These are phyloP conservation scores for Entomortierella chlamydospora DNA, from an alignment of 192 early-diverging fungal species.

Conservation along the genomic window DNA sequence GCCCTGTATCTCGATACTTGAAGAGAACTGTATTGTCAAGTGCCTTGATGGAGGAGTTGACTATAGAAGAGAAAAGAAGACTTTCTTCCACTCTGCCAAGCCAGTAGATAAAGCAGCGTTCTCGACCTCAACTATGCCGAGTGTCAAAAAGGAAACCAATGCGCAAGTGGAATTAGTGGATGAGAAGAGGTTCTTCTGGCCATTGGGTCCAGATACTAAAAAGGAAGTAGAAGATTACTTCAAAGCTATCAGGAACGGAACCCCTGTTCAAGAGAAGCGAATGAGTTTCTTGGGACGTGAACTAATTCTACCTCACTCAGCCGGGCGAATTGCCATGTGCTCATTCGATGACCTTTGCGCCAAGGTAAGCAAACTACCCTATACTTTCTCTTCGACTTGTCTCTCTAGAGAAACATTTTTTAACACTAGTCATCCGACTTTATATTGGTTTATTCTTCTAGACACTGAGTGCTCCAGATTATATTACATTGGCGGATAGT, in stretches of 20 bases:
- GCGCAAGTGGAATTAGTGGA: slow-evolving; percentile 57
- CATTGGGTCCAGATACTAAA: slow-evolving; percentile 64
- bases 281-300: slow-evolving; percentile 83
- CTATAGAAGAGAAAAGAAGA: slow-evolving; percentile 73
- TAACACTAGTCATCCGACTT: not conserved
- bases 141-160: slow-evolving; percentile 10
- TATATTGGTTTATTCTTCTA: slow-evolving; percentile 14
- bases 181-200: slow-evolving; percentile 77
- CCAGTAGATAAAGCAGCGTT: slow-evolving; percentile 26
- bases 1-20: slow-evolving; percentile 90
- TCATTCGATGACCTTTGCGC: slow-evolving; percentile 86
- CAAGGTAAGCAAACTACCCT: slow-evolving; percentile 23
- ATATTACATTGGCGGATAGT: slow-evolving; percentile 81
- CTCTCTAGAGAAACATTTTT: too few relatives aligned
- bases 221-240: slow-evolving; percentile 58
- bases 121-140: slow-evolving; percentile 18
- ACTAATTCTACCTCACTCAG: slow-evolving; percentile 73
- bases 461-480: slow-evolving; percentile 87
- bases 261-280: slow-evolving; percentile 51
- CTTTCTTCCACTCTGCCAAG: slow-evolving; percentile 43
- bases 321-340: slow-evolving; percentile 76
- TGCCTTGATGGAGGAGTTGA: slow-evolving; percentile 92
- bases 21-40: slow-evolving; percentile 83
- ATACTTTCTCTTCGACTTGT: too few relatives aligned
- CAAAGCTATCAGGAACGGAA: slow-evolving; percentile 23